phyloP scores from a whole-genome alignment of 306 rosid genomes.

The Gastrolobium bilobum region DNA sequence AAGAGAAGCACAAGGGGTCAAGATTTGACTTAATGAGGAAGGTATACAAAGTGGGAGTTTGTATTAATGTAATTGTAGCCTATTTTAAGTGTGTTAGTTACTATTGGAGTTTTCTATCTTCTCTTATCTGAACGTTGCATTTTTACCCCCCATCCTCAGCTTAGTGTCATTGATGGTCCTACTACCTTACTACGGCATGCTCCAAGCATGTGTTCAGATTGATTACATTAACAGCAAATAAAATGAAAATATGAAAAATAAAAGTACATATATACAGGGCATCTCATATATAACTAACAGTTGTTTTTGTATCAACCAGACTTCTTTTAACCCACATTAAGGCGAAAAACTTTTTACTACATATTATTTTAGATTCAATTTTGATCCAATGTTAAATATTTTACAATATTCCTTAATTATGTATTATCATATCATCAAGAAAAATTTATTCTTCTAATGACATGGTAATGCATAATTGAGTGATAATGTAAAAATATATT shows the following conservation, averaged over 20 bases:
- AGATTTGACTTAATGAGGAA: slow-evolving; percentile 40
- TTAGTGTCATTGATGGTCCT: slow-evolving; percentile 27
- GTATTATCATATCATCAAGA: not conserved
- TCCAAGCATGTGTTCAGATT: slow-evolving; percentile 16
- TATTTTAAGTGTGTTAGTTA: slow-evolving; percentile 32
- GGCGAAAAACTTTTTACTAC: slow-evolving; percentile 9
- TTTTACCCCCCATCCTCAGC: not conserved
- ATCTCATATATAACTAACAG: not conserved
- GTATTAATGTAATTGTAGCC: slow-evolving; percentile 7
- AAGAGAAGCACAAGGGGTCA: slow-evolving; percentile 45
- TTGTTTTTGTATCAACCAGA: not conserved
- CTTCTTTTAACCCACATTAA: not conserved
- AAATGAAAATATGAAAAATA: slow-evolving; percentile 14
- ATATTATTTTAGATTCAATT: not conserved
- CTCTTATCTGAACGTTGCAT: slow-evolving; percentile 13
- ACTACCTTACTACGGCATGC: slow-evolving; percentile 15
- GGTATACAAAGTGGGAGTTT: slow-evolving; percentile 20
- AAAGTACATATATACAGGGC: not conserved
- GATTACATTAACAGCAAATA: slow-evolving; percentile 27
- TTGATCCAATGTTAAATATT: not conserved
- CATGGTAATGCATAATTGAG: too few relatives aligned
- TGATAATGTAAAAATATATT: too few relatives aligned
- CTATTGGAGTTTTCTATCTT: slow-evolving; percentile 42
- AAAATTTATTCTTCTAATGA: too few relatives aligned
- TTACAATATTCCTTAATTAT: not conserved